Base-by-base conservation (phyloP, 805 yeast genomes). In the Pichia occidentalis region DNA sequence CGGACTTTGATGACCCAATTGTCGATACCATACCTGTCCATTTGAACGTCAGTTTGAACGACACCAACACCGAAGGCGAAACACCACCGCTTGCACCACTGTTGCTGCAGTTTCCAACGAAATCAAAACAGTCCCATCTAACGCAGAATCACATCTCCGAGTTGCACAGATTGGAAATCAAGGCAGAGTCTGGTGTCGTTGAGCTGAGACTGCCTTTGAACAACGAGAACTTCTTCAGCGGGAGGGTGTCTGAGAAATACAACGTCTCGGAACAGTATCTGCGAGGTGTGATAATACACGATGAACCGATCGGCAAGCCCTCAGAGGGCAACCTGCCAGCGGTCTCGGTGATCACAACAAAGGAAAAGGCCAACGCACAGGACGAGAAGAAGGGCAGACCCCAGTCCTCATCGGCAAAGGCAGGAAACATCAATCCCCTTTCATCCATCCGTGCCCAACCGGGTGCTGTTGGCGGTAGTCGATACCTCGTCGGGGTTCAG, bases 131-230 rank as follows among this genome's bases (percentile, higher is more conserved):
- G 7, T 39, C 47, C 28, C 28, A 34, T 22, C 17, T 37, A 23
- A 30, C 41, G 7, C 23, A 41, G 10, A 29, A 26, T 7, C 37
- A 36, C 16, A 29, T 33, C 4, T 26, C 23, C 13, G 38, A 28
- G 9, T 31, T 39, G 24, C 31, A 36, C 17, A 24, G 29, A 14
- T 12, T 48, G 17, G 22, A 39, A 29, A 56, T 82, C 42, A 90
- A 87, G 52, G 73, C 73, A 1, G 63, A 69, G 20, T 68, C 85
- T 1, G 73, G 76, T 2, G 67, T 77, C 10, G 61, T 92, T 43
- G 95, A 85, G 54, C 70, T 88, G 25, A 85, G 81, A 43, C 64
- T 84, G 6, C 95, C 95, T 11, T 60, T 85, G 35, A 81, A 81
- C 37, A 81, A 85, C 0, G 51, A 64, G 5, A 70, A 69, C 30